Base-by-base conservation (phyloP, 495 filamentous ascomycete species). In the Mytilinidion resinicola region DNA sequence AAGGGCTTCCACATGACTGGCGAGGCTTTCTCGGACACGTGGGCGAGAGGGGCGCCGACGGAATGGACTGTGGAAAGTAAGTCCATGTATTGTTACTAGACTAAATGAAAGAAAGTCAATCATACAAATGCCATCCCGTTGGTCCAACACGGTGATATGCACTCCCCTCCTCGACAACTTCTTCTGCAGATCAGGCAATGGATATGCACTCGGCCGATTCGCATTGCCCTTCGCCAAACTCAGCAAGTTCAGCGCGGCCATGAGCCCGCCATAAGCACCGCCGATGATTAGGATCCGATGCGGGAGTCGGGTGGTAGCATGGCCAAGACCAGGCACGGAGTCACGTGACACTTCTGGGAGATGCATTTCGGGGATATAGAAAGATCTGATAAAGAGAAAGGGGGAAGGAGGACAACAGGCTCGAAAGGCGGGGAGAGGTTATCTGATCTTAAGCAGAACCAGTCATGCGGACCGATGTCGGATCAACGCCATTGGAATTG, bases 111-210 rank as follows among this genome's bases (percentile, higher is more conserved):
- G 11, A 21, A 12, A 34, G 51, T n/a, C 42, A 30, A 62, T 72
- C 70, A 64, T 63, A 87, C 84, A 87, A 68, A 79, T 87, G 25
- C 86, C 86, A 75, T 89, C 86, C 20, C 82, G 73, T 57, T 87
- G 82, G 62, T 89, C 85, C 5, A 87, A 79, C 9, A 89, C 74
- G 9, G 84, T 87, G 47, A 87, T 82, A 38, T 86, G 73, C 17
- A 87, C 62, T 0, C 78, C 73, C 36, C 83, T 74, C 14, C 70
- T 68, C 25, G 69, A 67, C 17, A 70, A 52, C 19, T 60, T 60
- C 9, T 69, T 60, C 7, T 65, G 52, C 17, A 64, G 53, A 33
- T 64, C 62, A 0, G 62, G 57, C 30, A 53, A 34, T 11, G 62
- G 53, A 44, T 64, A 64, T 1, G 20, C 66, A 63, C 35, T 76